Conservation (phyloP, 2,329 filamentous ascomycete genomes). For the Dendrostoma leiphaemia region DNA sequence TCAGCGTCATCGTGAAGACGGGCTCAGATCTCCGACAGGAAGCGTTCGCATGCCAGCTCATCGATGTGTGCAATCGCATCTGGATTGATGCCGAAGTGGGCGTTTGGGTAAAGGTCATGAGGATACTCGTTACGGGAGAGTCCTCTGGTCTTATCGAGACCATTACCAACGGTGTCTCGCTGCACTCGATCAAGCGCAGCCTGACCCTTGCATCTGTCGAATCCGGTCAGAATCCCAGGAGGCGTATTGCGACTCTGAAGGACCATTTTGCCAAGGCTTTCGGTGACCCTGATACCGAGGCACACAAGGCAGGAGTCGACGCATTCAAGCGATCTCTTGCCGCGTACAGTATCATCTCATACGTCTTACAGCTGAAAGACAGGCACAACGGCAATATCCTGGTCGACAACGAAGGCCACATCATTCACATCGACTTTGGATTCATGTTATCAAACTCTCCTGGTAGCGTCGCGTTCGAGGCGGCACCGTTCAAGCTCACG, state of each 20-base stretch:
- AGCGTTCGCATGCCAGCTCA: constrained; percentile 83
- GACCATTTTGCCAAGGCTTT: constrained; percentile 83
- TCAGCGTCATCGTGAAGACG: constrained; percentile 86
- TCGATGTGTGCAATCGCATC: constrained; percentile 77
- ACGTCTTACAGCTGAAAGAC: constrained; percentile 81
- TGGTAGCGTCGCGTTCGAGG: constrained; percentile 80
- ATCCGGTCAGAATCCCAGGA: constrained; percentile 68
- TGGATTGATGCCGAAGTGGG: constrained; percentile 72
- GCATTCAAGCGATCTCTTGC: constrained; percentile 81
- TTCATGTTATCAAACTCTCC: constrained; percentile 89
- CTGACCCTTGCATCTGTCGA: constrained; percentile 74
- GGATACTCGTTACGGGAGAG: constrained; percentile 81
- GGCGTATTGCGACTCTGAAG: constrained; percentile 74
- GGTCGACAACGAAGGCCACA: constrained; percentile 81
- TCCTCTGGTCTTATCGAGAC: constrained; percentile 83
- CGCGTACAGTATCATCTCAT: constrained; percentile 82
- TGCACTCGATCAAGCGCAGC: constrained; percentile 81
- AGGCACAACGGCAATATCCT: constrained; percentile 84
- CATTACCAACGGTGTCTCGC: constrained; percentile 83
- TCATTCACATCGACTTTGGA: constrained; percentile 86
- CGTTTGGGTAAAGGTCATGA: constrained; percentile 89
- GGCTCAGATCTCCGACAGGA: constrained; percentile 80
- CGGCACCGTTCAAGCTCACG: constrained; percentile 79
- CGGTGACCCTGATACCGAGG: constrained; percentile 65
- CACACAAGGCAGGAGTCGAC: constrained; percentile 69